Evolutionary conservation across 2,329 filamentous ascomycete species (phyloP).

Genomic region (Hyphodiscus sp.): DNA sequence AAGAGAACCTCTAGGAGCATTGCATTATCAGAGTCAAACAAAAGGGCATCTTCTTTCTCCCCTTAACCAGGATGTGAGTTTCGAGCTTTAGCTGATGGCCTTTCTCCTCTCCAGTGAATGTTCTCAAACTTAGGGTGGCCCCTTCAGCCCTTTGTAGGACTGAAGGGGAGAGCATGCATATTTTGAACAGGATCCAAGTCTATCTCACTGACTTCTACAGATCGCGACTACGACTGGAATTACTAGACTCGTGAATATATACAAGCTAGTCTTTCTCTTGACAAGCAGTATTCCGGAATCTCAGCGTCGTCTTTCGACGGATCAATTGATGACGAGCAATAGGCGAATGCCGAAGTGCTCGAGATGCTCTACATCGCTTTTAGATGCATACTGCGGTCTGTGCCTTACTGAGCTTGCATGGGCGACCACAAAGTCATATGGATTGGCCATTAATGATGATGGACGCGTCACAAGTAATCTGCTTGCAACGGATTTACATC

Average conservation of each 20-base stretch:
- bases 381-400: slow-evolving; percentile 12
- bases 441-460: slow-evolving; percentile 19
- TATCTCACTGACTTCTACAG: slow-evolving; percentile 5
- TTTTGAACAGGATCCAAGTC: too few relatives aligned
- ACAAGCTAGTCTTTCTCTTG: slow-evolving; percentile 26
- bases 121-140: too few relatives aligned
- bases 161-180: too few relatives aligned
- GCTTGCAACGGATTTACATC: slow-evolving; percentile 29
- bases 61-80: background rate
- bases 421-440: slow-evolving; percentile 18
- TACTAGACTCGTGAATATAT: slow-evolving; percentile 21
- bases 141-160: too few relatives aligned
- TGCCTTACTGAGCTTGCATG: slow-evolving; percentile 20
- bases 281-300: slow-evolving; percentile 22
- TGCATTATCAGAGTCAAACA: background rate
- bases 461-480: slow-evolving; percentile 22
- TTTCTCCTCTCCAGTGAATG: background rate
- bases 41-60: background rate
- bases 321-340: too few relatives aligned
- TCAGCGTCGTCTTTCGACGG: slow-evolving; percentile 4
- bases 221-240: slow-evolving; percentile 19
- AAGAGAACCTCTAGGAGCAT: background rate
- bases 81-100: background rate
- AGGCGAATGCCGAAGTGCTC: slow-evolving; percentile 6
- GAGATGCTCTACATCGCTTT: slow-evolving; percentile 15